Base-by-base conservation (phyloP, 768 basidiomycete genomes). In the Lentinula lateritia region DNA sequence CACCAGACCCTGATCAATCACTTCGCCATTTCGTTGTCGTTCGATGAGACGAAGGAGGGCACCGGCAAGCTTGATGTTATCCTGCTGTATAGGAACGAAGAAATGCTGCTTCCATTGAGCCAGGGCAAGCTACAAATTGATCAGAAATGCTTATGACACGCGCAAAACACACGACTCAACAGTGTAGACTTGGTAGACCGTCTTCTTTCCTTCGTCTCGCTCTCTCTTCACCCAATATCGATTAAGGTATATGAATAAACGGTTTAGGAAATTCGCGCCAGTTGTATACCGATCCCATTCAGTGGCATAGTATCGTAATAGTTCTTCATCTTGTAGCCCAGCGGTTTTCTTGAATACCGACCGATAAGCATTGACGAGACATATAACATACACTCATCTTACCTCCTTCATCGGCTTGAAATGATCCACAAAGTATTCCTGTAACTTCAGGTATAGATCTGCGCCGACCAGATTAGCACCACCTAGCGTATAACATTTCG, bases 161-260 rank as follows among this genome's bases (percentile, higher is more conserved):
- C 39, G 38, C 52, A 56, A 34, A 43, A 13, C 58, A 42, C 58
- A 52, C 38, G 38, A 68, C 89, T 70, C 66, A 96, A 23, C 95
- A 28, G 96, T 99, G 71, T 98, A 98, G n/a, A 98, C 92, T 1
- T 87, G 87, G 76, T 97, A 98, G 23, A 98, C 91, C 48, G 88
- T 90, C 74, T 92, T 95, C 69, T 95, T 82, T 13, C 97, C 97
- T 73, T 98, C 96, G 68, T 98, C 96, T 70, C 95, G 86, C 72
- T 99, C 97, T 57, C 96, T 83, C 77, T 96, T 96, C 43, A 99
- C 96, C 97, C 97, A 99, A 74, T 98, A 94, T 18, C 96, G 92
- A 75, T 99, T 98, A 61, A 99, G 82, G 75, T 98, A 98, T 3
- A 93, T 95, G 79, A 98, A 98, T 41, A 98, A 77, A 60, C 96